Evolutionary conservation across 306 rosid species (phyloP), one percentile per base, ranked within the genome.

Genomic region (Vigna reflexopilosa): DNA sequence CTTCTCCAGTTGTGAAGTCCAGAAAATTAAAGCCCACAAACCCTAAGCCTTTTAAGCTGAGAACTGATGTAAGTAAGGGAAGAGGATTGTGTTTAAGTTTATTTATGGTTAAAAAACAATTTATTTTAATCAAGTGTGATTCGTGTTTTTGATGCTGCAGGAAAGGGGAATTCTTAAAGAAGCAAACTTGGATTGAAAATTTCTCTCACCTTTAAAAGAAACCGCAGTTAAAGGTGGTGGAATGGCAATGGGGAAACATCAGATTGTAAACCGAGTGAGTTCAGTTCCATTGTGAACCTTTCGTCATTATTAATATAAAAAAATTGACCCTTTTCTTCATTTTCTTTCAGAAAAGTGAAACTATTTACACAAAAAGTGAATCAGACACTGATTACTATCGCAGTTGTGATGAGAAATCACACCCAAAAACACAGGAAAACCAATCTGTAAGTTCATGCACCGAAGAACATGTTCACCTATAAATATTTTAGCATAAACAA

Each of bases 141-240:
- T 77, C 67, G 83, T 77, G 45, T 50, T 20, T 63, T 30, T 76
- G 52, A 24, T 77, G 67, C 42, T 87, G 80, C 77, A 95, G 98
- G 98, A 93, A 88, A 93, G 99, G 82, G 83, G 89, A 45, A 90
- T 95, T 81, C 94, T 93, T 12, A 93, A 93, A 85, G 99, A 95
- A 87, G 90, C 99, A 58, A 89, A 81, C 78, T 32, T 83, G 85
- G 97, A 89, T 89, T 90, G 88, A 82, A 91, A 86, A 38, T 67
- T 56, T 49, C 68, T 77, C 44, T 54, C 89, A 26, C 90, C 89
- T n/a, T 79, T 84, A 64, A 83, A 80, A 75, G 97, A 89, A 75
- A 83, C 85, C 64, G 48, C 80, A 15, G 82, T 81, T 58, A 85
- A 76, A 36, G 86, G 70, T 55, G 83, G 70, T 51, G 78, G 70